Percentiles rank a stretch among this genome's conserved stretches.
Evolutionary conservation across 495 filamentous ascomycete species (phyloP).

Genomic region (Echria macrotheca): DNA sequence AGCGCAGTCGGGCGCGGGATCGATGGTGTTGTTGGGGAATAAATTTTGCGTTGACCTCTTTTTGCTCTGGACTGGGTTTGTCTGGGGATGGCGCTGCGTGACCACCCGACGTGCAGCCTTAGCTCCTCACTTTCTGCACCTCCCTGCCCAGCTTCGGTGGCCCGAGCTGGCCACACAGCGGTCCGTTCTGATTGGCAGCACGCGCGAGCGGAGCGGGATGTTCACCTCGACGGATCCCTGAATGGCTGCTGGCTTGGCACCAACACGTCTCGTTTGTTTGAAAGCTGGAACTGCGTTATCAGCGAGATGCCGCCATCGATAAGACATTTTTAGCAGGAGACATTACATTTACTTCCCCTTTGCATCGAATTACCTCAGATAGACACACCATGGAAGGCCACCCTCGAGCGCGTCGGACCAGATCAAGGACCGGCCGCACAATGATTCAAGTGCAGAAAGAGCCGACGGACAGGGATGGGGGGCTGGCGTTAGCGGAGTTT

Average conservation of each 20-base stretch:
- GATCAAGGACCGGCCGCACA: too few species aligned
- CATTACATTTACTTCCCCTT: too few species aligned
- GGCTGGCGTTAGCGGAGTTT: background rate
- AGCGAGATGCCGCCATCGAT: too few species aligned
- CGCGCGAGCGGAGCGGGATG: conserved; percentile 8
- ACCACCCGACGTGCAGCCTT: conserved; percentile 16
- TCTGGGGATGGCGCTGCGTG: conserved; percentile 16
- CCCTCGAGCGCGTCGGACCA: too few species aligned
- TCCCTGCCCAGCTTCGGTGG: conserved; percentile 13
- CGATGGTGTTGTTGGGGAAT: conserved; percentile 2
- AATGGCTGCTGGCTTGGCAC: too few species aligned
- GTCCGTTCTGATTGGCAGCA: background rate
- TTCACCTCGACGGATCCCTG: too few species aligned
- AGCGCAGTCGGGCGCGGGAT: background rate
- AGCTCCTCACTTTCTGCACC: conserved; percentile 8
- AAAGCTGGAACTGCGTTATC: too few species aligned
- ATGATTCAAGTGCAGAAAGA: conserved; percentile 11
- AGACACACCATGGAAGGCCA: too few species aligned
- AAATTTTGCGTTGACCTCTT: conserved; percentile 17
- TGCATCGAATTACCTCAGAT: too few species aligned
- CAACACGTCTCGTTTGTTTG: too few species aligned
- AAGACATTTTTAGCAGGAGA: too few species aligned
- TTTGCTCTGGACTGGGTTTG: conserved; percentile 13
- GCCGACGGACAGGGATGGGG: conserved; percentile 18
- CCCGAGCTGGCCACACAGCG: conserved; percentile 14